Base-by-base conservation (phyloP, 306 rosid genomes). In the Crataegus laevigata region DNA sequence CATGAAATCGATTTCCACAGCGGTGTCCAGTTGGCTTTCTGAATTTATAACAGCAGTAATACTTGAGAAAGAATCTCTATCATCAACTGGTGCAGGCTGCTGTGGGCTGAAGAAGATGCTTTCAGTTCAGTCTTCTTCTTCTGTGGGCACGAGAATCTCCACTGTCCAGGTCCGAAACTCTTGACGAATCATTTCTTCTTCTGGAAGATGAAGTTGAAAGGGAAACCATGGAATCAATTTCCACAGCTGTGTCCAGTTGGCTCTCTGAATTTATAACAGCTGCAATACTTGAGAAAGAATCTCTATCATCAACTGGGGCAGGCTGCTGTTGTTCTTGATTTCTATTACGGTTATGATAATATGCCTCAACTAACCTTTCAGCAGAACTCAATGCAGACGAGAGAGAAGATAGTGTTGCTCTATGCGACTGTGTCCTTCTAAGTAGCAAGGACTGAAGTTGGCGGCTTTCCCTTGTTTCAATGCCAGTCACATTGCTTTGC, bases 61-160 rank as follows among this genome's bases (percentile, higher is more conserved):
- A 83, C 97, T 92, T 9, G 97, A 92, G 78, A 90, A 90, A 61
- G 98, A 92, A 71, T 96, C 99, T 69, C 96, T 85, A 72, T 92
- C 97, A 42, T 88, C 98, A n/a, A 85, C 97, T 2, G 91, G 86
- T 47, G 88, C 86, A 81, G 40, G 40, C 40, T 34, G 2, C 40
- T 34, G 40, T 34, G 40, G 40, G 40, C 40, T 34, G 40, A 34
- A 34, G 40, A 34, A 7, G 69, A 64, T 13, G 60, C 45, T 55
- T 63, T 94, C 85, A 90, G 84, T 86, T 87, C 84, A 92, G 36
- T 64, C 99, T 87, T 78, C 96, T 88, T 79, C 98, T 88, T 73
- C 98, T 82, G 28, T 89, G 93, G 34, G 98, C 87, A 51, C 97
- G 92, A 75, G 98, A 92, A 81, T 96, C 97, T 80, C 96, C 97